Evolutionary conservation across 352 stramenopile genomes (phyloP).

Genomic region (Globisporangium ultimum): DNA sequence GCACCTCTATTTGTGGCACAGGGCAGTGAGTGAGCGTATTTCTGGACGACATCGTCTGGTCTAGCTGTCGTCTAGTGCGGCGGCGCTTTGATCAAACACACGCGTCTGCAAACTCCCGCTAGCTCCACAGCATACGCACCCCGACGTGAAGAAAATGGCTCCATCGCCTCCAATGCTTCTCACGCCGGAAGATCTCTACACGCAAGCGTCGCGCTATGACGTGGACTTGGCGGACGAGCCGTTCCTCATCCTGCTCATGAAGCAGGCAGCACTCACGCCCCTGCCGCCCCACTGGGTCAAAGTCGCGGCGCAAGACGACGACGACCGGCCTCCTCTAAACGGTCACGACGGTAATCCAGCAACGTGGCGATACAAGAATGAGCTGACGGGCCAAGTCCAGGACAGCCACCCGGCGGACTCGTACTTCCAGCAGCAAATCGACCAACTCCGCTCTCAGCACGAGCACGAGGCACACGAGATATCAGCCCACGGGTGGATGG

Average conservation of each 20-base stretch:
- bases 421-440: conserved; percentile 57
- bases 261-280: conserved; percentile 42
- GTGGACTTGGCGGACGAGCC: conserved; percentile 46
- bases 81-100: neutral
- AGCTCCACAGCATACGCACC: too few relatives aligned
- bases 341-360: neutral
- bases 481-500: conserved; percentile 36
- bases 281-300: conserved; percentile 31
- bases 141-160: neutral
- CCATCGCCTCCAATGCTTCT: conserved; percentile 11
- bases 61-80: too few relatives aligned
- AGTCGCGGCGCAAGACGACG: neutral
- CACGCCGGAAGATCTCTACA: conserved; percentile 45
- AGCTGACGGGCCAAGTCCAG: conserved; percentile 15
- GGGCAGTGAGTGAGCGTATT: too few relatives aligned
- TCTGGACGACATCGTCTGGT: too few relatives aligned
- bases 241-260: conserved; percentile 47
- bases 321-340: too few relatives aligned
- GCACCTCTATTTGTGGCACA: too few relatives aligned
- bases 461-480: conserved; percentile 10
- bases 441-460: conserved; percentile 26
- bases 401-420: conserved; percentile 19
- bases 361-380: conserved; percentile 16
- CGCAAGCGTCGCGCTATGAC: conserved; percentile 29
- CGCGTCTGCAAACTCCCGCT: too few relatives aligned